Evolutionary conservation across 1,284 basidiomycete species (phyloP).

Genomic region (Microbotryum violaceum): DNA sequence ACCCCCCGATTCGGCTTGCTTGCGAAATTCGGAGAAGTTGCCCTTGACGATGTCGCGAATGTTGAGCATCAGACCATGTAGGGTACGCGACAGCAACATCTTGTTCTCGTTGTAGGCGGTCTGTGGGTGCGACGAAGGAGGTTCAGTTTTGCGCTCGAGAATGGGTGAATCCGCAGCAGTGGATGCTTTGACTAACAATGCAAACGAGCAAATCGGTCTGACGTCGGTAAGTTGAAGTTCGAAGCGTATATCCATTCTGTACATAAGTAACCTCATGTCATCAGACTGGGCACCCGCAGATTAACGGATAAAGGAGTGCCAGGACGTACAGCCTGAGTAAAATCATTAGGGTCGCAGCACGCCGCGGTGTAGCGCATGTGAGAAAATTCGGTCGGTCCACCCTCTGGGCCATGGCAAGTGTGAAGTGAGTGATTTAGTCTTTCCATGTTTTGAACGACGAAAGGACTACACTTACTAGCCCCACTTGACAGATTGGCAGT

Average conservation of each 20-base stretch:
- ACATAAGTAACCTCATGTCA: background rate
- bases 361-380: conserved; percentile 86
- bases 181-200: conserved; percentile 21
- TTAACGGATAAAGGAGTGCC: background rate
- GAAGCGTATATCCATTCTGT: conserved; percentile 66
- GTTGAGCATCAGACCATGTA: conserved; percentile 95
- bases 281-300: background rate
- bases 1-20: conserved; percentile 51
- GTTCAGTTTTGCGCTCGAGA: background rate
- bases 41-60: conserved; percentile 97
- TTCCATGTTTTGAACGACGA: background rate
- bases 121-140: background rate
- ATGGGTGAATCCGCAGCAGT: background rate
- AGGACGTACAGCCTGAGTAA: conserved; percentile 48
- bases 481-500: conserved; percentile 49
- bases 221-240: conserved; percentile 75
- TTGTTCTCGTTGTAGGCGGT: conserved; percentile 83
- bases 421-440: background rate
- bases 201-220: conserved; percentile 83
- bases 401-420: conserved; percentile 8
- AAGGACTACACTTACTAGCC: conserved; percentile 14
- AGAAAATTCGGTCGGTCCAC: conserved; percentile 72
- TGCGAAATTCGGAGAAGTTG: conserved; percentile 80
- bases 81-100: conserved; percentile 79
- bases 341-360: conserved; percentile 91